Base-by-base conservation (phyloP, 768 basidiomycete genomes). In the Serendipita vermifera region DNA sequence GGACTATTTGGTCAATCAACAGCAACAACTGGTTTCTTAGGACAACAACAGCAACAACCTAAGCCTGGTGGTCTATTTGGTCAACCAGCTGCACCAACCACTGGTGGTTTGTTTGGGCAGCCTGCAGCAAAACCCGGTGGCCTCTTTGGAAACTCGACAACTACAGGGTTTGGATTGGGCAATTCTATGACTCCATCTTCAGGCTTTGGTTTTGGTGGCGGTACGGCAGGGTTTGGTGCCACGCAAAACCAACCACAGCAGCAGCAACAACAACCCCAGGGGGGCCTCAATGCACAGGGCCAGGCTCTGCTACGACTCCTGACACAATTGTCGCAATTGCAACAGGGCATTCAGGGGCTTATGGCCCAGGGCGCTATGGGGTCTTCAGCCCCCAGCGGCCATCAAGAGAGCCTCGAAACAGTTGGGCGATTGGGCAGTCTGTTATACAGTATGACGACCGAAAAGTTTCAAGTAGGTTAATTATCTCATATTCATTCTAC, bases 391-490 rank as follows among this genome's bases (percentile, higher is more conserved):
- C 20, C 33, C 17, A 17, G 81, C 86, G 63, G 71, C 64, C 0
- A 75, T 89, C 55, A 74, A 78, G 3, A 71, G 75, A 33, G 81
- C 85, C 3, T 92, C 87, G 87, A 80, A 83, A 51, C 31, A 29
- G 46, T 51, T 15, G 46, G 20, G 31, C 4, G 27, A 26, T 29
- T 51, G 27, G 46, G 46, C 22, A 26, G 22, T 11, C 29, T 51
- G 22, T n/a, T 51, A 63, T 72, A 87, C 20, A 61, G 67, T 20
- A 82, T 81, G 0, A 73, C 80, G 2, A 73, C 79, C 38, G 89
- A 88, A 66, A 76, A 82, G 43, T 92, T 92, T 67, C 88, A 90
- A 71, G 87, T 88, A 58, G 41, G 33, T 54, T 41, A 41, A 6
- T 14, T 7, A 17, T 58, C 27, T 36, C 15, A 13, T 22, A 13